Evolutionary conservation across 371 early-diverging fungal species (phyloP).

Genomic region (Mortierella sp.): DNA sequence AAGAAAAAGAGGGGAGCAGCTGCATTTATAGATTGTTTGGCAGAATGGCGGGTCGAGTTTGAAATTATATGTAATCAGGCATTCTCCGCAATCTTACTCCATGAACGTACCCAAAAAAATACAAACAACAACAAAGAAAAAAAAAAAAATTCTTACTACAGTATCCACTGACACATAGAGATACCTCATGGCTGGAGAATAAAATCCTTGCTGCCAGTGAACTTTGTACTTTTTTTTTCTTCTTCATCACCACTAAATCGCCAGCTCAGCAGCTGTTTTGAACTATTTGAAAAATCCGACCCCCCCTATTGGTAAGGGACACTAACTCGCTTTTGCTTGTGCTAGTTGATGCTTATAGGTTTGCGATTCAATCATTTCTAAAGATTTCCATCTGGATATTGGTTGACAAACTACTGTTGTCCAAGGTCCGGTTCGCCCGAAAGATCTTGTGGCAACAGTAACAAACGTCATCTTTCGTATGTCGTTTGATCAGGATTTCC

Average conservation of each 20-base stretch:
- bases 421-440: neutral
- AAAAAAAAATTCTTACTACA: no score
- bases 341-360: neutral
- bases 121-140: no score
- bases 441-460: neutral
- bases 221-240: no score
- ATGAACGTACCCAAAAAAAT: no score
- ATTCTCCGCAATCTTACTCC: no score
- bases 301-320: neutral
- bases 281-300: neutral
- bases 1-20: neutral
- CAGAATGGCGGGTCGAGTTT: no score
- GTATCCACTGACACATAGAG: no score
- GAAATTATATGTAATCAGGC: no score
- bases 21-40: constrained; percentile 6
- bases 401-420: neutral
- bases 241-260: no score
- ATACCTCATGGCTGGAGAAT: no score
- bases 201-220: no score
- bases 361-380: neutral
- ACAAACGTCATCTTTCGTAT: neutral
- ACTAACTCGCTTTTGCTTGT: neutral
- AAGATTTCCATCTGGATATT: neutral
- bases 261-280: neutral
- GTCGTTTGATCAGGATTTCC: neutral